Evolutionary conservation across 257 asterid species (phyloP).

Genomic region (Leonotis leonurus): DNA sequence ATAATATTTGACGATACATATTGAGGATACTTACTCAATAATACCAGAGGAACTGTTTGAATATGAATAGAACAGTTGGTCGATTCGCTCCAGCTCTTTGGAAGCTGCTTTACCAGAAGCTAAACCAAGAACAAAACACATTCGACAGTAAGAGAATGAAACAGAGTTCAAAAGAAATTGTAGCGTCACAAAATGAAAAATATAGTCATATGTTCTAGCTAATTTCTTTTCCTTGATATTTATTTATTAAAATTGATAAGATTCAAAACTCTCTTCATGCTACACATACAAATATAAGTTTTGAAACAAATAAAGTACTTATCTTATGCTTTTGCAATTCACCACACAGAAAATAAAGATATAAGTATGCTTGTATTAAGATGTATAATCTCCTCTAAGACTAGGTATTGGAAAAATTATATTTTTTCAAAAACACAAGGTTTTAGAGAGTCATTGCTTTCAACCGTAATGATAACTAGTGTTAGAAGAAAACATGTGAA

Average conservation of each 20-base stretch:
- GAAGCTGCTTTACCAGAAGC: conserved; percentile 60
- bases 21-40: conserved; percentile 60
- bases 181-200: neutral
- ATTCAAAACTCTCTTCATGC: neutral
- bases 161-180: neutral
- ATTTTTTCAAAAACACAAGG: neutral
- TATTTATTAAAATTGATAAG: neutral
- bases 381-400: neutral
- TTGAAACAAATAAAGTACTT: neutral
- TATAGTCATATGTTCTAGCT: neutral
- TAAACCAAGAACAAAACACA: conserved; percentile 25
- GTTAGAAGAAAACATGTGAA: neutral
- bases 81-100: conserved; percentile 50
- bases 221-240: neutral
- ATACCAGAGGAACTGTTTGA: conserved; percentile 36
- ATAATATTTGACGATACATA: neutral
- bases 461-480: neutral
- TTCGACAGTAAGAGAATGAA: conserved; percentile 1
- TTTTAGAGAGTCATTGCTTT: neutral
- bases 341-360: neutral
- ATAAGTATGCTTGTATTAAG: neutral
- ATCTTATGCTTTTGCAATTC: conserved; percentile 1
- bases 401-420: neutral
- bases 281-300: neutral
- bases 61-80: conserved; percentile 52